Base-by-base conservation (phyloP, 2,329 filamentous ascomycete genomes). In the Colletotrichum sojae region DNA sequence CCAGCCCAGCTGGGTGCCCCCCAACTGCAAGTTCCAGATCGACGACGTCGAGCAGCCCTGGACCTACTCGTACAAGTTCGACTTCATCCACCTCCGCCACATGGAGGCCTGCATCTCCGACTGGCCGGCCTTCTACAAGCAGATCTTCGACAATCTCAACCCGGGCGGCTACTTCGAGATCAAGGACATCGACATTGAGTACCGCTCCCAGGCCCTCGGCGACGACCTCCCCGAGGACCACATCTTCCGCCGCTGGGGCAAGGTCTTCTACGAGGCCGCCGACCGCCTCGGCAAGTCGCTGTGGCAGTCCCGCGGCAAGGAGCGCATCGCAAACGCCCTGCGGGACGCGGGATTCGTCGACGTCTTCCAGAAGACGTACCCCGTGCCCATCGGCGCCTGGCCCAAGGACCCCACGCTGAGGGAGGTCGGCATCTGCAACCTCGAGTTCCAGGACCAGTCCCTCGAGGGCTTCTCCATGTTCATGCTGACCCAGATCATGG, bases 71-170 rank as follows among this genome's bases (percentile, higher is more conserved):
- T 84, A 70, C 72, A 25, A 25, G 22, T 87, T 89, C 73, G 88
- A 91, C 76, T 89, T 85, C 73, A 85, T 91, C 65, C 89, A 90
- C 74, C 85, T 85, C 2, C 83, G 85, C 27, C 81, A 86, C 70
- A 79, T 90, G 71, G 77, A 83, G 1, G 88, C 88, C 18, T 82
- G 82, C 57, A 83, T 89, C 70, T 76, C 80, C 1, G 86, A 88
- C 61, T 89, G 86, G 75, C 82, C 83, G 31, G 79, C 83, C 36
- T 75, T 89, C 8, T 81, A 89, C 66, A 78, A 79, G 48, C 83
- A 84, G 63, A 75, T 84, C 6, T 86, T 78, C 73, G 80, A 80
- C 65, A 82, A 87, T 68, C 78, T 88, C 46, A 85, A 84, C 67
- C 71, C 76, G 80, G 87, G 87, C 13, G 87, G 83, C 5, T 75